Base-by-base conservation (phyloP, 2,329 filamentous ascomycete genomes). In the Aspergillus floridensis region DNA sequence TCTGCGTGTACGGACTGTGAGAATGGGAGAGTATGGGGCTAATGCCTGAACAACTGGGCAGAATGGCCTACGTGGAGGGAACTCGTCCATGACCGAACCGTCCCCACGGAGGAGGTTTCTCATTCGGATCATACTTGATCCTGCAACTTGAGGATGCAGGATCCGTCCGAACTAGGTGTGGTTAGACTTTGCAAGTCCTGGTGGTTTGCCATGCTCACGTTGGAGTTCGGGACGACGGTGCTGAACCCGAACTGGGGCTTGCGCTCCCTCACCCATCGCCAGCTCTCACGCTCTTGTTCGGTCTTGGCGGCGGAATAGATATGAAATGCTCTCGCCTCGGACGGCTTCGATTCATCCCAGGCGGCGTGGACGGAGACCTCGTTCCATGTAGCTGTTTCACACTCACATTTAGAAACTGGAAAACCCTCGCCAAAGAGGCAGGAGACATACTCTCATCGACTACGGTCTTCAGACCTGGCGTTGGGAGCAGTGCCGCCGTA, bases 241-340 rank as follows among this genome's bases (percentile, higher is more conserved):
- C 81, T 81, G 32, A 81, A 72, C 5, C 73, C 72, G 62, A 84
- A 83, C 0, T 56, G 46, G 0, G 80, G 77, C 21, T 78, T 76
- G 10, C 78, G 72, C 48, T 80, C 74, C 44, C 75, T 66, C 26
- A 81, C 66, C 66, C 77, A 84, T 44, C 77, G 75, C 79, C 80
- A 82, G 14, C 80, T 68, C 4, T 74, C 76, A 38, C 76, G 75
- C 66, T 84, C 82, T 0, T 72, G 76, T 60, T 79, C 73, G 0
- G 73, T 76, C 63, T 84, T 84, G 51, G 75, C 76, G 1, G 80
- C 81, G 0, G 72, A 69, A 31, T 69, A 67, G 11, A 65, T 50
- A 12, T 32, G 50, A 8, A 59, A 12, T 5, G 29, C 11, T 19
- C 31, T 57, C 11, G 49, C 41, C 24, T 58, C 31, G 8, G 26